Percentiles rank a stretch among this genome's conserved stretches.
phyloP scores from a whole-genome alignment of 768 basidiomycete genomes.

The Boletus rufocinnamomeus region DNA sequence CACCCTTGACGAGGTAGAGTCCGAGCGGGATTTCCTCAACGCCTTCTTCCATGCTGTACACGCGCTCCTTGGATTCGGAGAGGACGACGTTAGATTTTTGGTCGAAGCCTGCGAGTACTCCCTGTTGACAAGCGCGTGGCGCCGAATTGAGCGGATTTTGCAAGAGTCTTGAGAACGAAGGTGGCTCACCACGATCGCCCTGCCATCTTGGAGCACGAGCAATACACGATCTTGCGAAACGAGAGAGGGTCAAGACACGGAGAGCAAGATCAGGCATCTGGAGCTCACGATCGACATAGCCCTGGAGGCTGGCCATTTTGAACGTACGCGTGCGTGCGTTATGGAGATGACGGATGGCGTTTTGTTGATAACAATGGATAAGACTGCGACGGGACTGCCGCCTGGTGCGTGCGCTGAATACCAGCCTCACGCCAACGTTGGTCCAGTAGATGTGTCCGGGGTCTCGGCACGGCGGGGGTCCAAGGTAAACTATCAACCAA shows the following conservation, averaged over 20 bases:
- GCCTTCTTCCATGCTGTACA: conserved; percentile 87
- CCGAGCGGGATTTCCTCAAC: conserved; percentile 95
- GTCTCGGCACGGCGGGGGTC: neutral
- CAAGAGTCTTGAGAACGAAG: neutral
- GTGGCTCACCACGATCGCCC: conserved; percentile 82
- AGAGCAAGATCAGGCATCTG: neutral
- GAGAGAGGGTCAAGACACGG: neutral
- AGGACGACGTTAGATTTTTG: conserved; percentile 96
- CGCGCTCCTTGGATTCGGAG: conserved; percentile 89
- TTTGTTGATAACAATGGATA: neutral
- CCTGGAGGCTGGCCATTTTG: conserved; percentile 84
- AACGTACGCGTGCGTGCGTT: conserved; percentile 21
- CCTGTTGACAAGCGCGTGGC: conserved; percentile 47
- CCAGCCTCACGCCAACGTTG: neutral
- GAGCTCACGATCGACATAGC: conserved; percentile 82
- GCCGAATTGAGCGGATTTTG: neutral
- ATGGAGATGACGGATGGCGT: conserved; percentile 5
- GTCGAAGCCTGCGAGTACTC: conserved; percentile 89
- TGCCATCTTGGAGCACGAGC: conserved; percentile 94
- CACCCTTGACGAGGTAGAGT: conserved; percentile 96
- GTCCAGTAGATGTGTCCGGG: neutral
- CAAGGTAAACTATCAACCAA: no score
- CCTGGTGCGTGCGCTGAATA: neutral
- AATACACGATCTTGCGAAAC: conserved; percentile 73
- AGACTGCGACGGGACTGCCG: neutral